Percentiles rank a stretch among this genome's conserved stretches.
Conservation (phyloP, 805 yeast species). For the Cephaloascus albidus region DNA sequence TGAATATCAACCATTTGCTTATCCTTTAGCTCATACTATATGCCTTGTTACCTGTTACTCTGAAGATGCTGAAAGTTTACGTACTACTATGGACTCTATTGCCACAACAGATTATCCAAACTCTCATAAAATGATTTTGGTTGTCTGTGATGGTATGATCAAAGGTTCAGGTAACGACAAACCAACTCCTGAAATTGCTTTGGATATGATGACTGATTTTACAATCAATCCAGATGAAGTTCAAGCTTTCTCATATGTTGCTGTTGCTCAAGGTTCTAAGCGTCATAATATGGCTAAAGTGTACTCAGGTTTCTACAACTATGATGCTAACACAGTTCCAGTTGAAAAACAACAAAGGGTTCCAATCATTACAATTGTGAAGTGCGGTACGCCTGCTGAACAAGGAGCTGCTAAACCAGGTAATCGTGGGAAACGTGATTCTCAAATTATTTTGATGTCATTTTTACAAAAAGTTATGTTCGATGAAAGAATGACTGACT, state of each 20-base stretch:
- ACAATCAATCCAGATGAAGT: conserved; percentile 67
- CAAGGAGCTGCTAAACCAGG: conserved; percentile 71
- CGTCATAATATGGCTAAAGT: conserved; percentile 98
- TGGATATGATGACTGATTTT: conserved; percentile 81
- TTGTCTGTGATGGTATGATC: conserved; percentile 89
- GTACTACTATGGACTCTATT: conserved; percentile 84
- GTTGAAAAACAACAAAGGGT: conserved; percentile 77
- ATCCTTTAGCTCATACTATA: conserved; percentile 66
- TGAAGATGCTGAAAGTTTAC: conserved; percentile 78
- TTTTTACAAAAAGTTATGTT: conserved; percentile 81
- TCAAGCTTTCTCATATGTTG: conserved; percentile 78
- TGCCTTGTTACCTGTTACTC: conserved; percentile 90
- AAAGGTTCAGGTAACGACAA: conserved; percentile 89
- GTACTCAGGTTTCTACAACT: conserved; percentile 88
- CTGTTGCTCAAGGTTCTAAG: conserved; percentile 89
- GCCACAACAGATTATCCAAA: conserved; percentile 96
- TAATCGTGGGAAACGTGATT: conserved; percentile 93
- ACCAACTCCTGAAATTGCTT: conserved; percentile 84
- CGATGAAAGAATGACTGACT: conserved; percentile 89
- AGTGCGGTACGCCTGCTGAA: conserved; percentile 84
- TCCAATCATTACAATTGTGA: conserved; percentile 71
- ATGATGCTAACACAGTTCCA: conserved; percentile 68
- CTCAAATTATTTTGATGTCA: conserved; percentile 85
- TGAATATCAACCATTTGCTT: conserved; percentile 79
- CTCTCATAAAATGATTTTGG: conserved; percentile 79